These are phyloP conservation scores for Amanita thiersii DNA, from an alignment of 768 basidiomycete species.

Conservation along the genomic window DNA sequence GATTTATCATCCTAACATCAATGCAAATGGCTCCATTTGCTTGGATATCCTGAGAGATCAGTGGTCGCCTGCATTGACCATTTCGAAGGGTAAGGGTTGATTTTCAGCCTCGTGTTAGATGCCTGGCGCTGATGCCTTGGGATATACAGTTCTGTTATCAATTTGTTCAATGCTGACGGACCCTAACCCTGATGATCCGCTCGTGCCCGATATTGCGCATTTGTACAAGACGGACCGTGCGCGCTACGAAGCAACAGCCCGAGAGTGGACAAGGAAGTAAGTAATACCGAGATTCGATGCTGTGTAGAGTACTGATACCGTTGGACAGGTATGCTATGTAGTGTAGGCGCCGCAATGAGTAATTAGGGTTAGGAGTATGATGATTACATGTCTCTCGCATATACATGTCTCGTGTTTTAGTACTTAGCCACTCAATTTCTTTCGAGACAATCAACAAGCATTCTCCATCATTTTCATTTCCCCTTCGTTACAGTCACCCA, in stretches of 20 bases:
- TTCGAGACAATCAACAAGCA: conserved; percentile 9
- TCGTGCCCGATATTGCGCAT: conserved; percentile 98
- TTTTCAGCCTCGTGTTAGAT: conserved; percentile 2
- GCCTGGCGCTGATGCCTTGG: not conserved
- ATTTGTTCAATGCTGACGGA: conserved; percentile 99
- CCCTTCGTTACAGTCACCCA: not conserved
- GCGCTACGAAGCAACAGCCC: conserved; percentile 94
- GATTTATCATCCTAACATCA: conserved; percentile 99
- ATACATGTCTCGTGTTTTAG: conserved; percentile 9
- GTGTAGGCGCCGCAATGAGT: conserved; percentile 16
- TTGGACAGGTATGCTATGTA: conserved; percentile 47
- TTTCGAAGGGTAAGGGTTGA: conserved; percentile 79
- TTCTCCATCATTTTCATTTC: not conserved
- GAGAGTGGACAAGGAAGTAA: conserved; percentile 99
- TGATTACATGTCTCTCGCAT: conserved; percentile 20
- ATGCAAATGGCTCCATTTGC: conserved; percentile 98
- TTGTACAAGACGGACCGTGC: conserved; percentile 98
- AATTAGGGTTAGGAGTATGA: conserved; percentile 21
- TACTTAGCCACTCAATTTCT: conserved; percentile 1
- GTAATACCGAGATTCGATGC: conserved; percentile 18
- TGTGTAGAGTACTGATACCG: not conserved
- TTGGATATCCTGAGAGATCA: conserved; percentile 98
- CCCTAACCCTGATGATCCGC: conserved; percentile 97
- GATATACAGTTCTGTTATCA: conserved; percentile 72
- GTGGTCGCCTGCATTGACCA: conserved; percentile 98